phyloP scores from a whole-genome alignment of 345 rosid species.

The Lepidium sativum region DNA sequence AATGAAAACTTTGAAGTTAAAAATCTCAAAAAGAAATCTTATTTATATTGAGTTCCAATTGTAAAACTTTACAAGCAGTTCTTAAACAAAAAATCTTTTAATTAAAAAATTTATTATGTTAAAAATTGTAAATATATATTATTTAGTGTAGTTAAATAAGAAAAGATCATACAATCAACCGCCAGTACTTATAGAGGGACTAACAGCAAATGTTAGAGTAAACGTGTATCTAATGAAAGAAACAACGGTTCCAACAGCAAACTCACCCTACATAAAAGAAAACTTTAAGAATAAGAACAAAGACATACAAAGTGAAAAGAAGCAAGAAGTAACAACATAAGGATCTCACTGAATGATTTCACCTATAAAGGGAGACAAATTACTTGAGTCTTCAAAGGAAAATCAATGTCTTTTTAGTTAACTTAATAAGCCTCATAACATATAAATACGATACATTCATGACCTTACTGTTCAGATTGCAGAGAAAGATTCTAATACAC shows the following conservation, averaged over 20 bases:
- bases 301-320: neutral
- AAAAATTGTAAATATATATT: too few species aligned
- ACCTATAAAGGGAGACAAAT: slow-evolving; percentile 41
- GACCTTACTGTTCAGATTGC: slow-evolving; percentile 86
- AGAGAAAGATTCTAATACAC: slow-evolving; percentile 84
- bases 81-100: too few species aligned
- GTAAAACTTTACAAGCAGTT: too few species aligned
- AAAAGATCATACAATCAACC: too few species aligned
- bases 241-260: slow-evolving; percentile 84
- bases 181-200: too few species aligned
- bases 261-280: slow-evolving; percentile 62
- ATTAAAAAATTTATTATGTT: too few species aligned
- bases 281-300: neutral
- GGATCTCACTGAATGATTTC: slow-evolving; percentile 71
- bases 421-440: neutral
- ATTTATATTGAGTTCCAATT: too few species aligned
- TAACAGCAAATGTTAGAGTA: slow-evolving; percentile 89
- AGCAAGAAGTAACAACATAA: neutral
- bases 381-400: slow-evolving; percentile 6
- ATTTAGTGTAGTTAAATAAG: too few species aligned
- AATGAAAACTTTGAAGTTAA: too few species aligned
- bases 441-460: neutral
- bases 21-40: too few species aligned
- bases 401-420: neutral
- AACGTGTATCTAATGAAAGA: slow-evolving; percentile 94